A percentile compares a stretch with the other conserved stretches of the same genome.
Conservation (phyloP, 1,139 yeast species). For the Debaryomyces sp. region DNA sequence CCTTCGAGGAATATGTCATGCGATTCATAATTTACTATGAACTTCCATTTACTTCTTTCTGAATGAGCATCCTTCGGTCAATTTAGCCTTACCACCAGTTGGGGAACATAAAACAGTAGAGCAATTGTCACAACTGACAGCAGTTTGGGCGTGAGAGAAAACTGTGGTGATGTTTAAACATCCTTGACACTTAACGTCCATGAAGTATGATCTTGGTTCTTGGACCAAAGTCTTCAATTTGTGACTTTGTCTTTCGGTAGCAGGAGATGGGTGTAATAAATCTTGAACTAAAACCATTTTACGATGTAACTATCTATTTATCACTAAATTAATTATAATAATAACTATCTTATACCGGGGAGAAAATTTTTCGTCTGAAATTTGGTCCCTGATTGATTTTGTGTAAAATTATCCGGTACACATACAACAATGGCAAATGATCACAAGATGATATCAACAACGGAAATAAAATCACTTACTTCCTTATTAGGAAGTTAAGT, state of each 20-base stretch:
- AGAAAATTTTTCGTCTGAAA: conserved; percentile 14
- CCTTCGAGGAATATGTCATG: conserved; percentile 4
- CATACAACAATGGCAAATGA: conserved; percentile 6
- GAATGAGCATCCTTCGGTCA: conserved; percentile 99
- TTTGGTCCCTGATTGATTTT: background rate
- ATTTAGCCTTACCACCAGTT: conserved; percentile 99
- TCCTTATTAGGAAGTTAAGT: conserved; percentile 8
- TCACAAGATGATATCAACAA: background rate
- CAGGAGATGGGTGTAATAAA: conserved; percentile 96
- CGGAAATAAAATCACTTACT: background rate
- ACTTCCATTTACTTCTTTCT: conserved; percentile 80
- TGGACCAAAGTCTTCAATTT: conserved; percentile 97
- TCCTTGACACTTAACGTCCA: conserved; percentile 99
- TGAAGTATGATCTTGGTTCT: conserved; percentile 97
- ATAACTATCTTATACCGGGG: background rate
- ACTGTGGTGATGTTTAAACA: conserved; percentile 99
- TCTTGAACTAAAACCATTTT: conserved; percentile 90
- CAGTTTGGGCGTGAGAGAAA: conserved; percentile 99
- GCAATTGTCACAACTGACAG: conserved; percentile 98
- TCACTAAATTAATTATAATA: background rate
- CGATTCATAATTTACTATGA: background rate
- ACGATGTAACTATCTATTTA: conserved; percentile 1
- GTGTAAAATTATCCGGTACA: conserved; percentile 1
- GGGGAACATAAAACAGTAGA: conserved; percentile 98
- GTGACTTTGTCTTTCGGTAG: conserved; percentile 95